These are phyloP conservation scores for Aspergillus funiculosus DNA, from an alignment of 495 filamentous ascomycete genomes.

Conservation along the genomic window DNA sequence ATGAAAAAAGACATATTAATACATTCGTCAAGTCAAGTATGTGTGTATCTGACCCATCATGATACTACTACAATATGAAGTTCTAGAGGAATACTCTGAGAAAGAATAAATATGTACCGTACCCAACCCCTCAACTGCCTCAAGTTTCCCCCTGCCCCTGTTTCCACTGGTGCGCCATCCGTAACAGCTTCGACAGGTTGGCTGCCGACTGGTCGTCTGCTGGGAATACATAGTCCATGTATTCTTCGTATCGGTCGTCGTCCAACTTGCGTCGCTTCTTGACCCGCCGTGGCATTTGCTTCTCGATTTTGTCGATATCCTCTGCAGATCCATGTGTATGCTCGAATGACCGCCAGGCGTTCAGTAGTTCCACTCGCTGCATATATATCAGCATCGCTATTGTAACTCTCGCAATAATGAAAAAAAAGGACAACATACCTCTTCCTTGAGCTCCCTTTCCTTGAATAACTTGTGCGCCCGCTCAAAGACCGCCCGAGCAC, in stretches of 20 bases:
- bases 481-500: slow-evolving; percentile 78
- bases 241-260: slow-evolving; percentile 95
- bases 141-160: slow-evolving; percentile 40
- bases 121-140: not conserved
- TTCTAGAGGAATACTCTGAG: no score
- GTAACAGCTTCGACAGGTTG: slow-evolving; percentile 75
- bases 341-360: slow-evolving; percentile 89
- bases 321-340: slow-evolving; percentile 68
- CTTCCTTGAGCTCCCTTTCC: slow-evolving; percentile 88
- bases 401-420: not conserved
- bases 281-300: slow-evolving; percentile 86
- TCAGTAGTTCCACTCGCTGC: slow-evolving; percentile 76
- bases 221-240: slow-evolving; percentile 95
- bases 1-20: no score
- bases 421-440: slow-evolving; percentile 44
- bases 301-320: slow-evolving; percentile 78
- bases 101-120: no score
- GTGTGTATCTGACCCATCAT: no score
- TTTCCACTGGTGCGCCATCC: slow-evolving; percentile 88
- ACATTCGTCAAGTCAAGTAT: no score
- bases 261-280: slow-evolving; percentile 94
- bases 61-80: no score
- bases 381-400: slow-evolving; percentile 24
- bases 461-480: slow-evolving; percentile 85
- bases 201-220: slow-evolving; percentile 87